Conservation (phyloP, 2,329 filamentous ascomycete species). For the Fusarium heterosporum region DNA sequence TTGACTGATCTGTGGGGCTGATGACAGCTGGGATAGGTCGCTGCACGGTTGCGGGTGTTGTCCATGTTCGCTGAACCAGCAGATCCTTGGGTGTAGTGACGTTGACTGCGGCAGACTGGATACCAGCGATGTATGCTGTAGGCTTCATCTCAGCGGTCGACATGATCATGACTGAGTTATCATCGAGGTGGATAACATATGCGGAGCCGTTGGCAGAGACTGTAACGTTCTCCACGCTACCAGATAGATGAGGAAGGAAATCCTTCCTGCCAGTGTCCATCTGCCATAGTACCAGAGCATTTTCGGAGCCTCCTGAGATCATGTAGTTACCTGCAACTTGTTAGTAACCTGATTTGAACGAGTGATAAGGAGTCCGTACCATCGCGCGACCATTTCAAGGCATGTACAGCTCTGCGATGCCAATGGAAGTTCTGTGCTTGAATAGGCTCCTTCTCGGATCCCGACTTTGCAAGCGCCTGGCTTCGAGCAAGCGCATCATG, state of each 20-base stretch:
- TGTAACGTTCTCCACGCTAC: slow-evolving; percentile 84
- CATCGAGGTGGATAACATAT: slow-evolving; percentile 86
- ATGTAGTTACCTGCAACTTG: slow-evolving; percentile 81
- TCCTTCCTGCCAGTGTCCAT: slow-evolving; percentile 86
- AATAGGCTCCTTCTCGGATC: slow-evolving; percentile 60
- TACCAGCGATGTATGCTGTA: slow-evolving; percentile 83
- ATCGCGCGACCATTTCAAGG: slow-evolving; percentile 92
- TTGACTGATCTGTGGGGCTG: slow-evolving; percentile 71
- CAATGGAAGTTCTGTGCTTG: slow-evolving; percentile 82
- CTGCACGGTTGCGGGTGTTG: slow-evolving; percentile 56
- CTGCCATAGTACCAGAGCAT: slow-evolving; percentile 92
- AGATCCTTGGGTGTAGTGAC: slow-evolving; percentile 63
- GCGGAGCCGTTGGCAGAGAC: slow-evolving; percentile 83
- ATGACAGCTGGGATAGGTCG: slow-evolving; percentile 70
- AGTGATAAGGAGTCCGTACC: slow-evolving; percentile 63
- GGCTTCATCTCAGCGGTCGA: slow-evolving; percentile 91
- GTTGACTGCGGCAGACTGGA: slow-evolving; percentile 74
- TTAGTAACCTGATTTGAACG: slow-evolving; percentile 46
- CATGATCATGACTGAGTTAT: slow-evolving; percentile 91
- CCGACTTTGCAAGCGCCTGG: slow-evolving; percentile 56
- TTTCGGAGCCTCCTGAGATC: slow-evolving; percentile 91
- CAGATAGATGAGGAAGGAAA: slow-evolving; percentile 89
- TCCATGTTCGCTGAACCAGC: slow-evolving; percentile 64
- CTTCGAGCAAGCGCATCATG: slow-evolving; percentile 76
- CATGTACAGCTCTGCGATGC: slow-evolving; percentile 86